Conservation (phyloP, 2,329 filamentous ascomycete genomes). For the Metarhizium brunneum region DNA sequence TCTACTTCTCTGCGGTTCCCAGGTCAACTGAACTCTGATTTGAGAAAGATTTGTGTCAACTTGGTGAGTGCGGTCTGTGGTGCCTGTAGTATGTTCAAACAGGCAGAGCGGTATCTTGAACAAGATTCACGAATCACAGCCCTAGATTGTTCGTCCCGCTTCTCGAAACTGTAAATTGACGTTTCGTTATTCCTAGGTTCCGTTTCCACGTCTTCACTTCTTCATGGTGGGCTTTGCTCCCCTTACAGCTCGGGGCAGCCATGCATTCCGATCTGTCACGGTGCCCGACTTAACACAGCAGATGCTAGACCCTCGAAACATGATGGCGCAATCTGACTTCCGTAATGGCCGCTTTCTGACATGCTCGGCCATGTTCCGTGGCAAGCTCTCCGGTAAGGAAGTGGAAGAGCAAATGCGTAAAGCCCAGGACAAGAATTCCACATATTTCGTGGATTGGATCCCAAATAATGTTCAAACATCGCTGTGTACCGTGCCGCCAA, state of each 20-base stretch:
- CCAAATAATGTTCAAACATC: constrained; percentile 99
- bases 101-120: neutral
- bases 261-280: constrained; percentile 94
- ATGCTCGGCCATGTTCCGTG: constrained; percentile 99
- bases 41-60: constrained; percentile 98
- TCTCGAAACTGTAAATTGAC: neutral
- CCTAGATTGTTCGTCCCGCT: neutral
- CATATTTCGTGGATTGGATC: constrained; percentile 99
- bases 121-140: neutral
- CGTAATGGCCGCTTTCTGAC: constrained; percentile 98
- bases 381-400: constrained; percentile 99
- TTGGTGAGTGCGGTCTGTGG: constrained; percentile 35
- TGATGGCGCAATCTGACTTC: constrained; percentile 99
- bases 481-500: constrained; percentile 95
- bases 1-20: constrained; percentile 98
- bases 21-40: constrained; percentile 98
- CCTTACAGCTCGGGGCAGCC: constrained; percentile 72
- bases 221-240: constrained; percentile 99
- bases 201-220: constrained; percentile 99
- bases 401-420: constrained; percentile 99
- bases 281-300: constrained; percentile 98
- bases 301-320: constrained; percentile 99
- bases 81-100: neutral
- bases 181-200: constrained; percentile 45
- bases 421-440: constrained; percentile 98